Conservation (phyloP, 805 yeast species). For the Peterozyma toletana region DNA sequence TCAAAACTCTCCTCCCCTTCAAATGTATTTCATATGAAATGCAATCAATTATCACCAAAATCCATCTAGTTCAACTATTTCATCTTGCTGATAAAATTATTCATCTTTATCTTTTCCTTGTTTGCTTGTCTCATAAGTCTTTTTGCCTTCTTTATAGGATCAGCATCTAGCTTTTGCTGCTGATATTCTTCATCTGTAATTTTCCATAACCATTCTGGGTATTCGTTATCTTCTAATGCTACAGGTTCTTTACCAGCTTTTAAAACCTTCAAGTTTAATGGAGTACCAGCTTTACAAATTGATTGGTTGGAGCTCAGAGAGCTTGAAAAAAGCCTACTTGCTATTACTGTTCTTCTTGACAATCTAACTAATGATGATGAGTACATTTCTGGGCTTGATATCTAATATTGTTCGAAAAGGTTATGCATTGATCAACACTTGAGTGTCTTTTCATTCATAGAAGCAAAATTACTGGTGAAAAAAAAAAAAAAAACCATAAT, state of each 20-base stretch:
- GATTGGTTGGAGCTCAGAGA: constrained; percentile 23
- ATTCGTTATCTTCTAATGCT: constrained; percentile 81
- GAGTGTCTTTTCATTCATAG: too few relatives aligned
- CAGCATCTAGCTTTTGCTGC: constrained; percentile 44
- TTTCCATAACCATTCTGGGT: constrained; percentile 94
- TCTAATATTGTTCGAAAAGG: too few relatives aligned
- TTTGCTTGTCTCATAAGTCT: constrained; percentile 63
- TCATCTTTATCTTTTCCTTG: constrained; percentile 63
- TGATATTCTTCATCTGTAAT: constrained; percentile 64
- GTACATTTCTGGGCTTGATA: not conserved
- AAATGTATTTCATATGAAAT: too few relatives aligned
- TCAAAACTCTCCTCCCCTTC: too few relatives aligned
- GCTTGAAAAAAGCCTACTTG: constrained; percentile 11
- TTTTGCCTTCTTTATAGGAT: constrained; percentile 62
- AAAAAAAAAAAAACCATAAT: too few relatives aligned
- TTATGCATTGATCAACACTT: too few relatives aligned
- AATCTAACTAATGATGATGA: not conserved
- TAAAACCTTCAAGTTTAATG: constrained; percentile 61
- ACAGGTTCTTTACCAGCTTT: constrained; percentile 83
- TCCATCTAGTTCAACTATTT: too few relatives aligned
- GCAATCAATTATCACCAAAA: too few relatives aligned
- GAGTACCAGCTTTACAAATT: constrained; percentile 66
- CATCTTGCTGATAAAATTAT: constrained; percentile 68
- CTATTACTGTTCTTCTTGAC: not conserved
- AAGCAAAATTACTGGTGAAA: too few relatives aligned